These are phyloP conservation scores for Auxenochlorella pyrenoidosa DNA, from an alignment of 139 green algal species.

Conservation along the genomic window DNA sequence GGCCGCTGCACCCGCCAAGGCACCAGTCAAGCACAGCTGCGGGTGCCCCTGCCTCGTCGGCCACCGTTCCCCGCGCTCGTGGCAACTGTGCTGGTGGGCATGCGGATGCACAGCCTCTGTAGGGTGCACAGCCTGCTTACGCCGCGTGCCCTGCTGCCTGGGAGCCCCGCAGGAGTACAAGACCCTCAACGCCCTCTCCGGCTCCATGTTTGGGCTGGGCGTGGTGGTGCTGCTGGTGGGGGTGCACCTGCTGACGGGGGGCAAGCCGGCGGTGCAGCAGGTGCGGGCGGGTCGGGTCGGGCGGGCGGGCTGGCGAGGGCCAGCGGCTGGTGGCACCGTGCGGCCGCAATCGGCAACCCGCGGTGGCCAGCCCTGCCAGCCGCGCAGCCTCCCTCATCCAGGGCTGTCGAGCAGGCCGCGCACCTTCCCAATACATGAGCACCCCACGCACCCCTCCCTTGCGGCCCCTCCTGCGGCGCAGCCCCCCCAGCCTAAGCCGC, in stretches of 20 bases:
- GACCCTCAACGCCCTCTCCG: conserved; percentile 58
- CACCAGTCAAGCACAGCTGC: too few species aligned
- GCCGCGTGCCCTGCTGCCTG: not conserved
- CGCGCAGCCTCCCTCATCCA: too few species aligned
- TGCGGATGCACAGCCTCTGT: too few species aligned
- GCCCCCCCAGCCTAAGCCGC: not conserved
- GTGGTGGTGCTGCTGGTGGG: conserved; percentile 54
- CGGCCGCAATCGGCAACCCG: not conserved
- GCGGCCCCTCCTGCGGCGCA: not conserved
- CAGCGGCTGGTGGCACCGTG: too few species aligned
- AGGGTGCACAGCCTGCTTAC: not conserved
- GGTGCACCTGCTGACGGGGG: conserved; percentile 39
- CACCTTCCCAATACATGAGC: too few species aligned
- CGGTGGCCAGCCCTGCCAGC: not conserved
- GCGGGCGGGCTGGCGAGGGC: not conserved
- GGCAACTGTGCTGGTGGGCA: too few species aligned
- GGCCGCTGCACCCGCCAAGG: not conserved
- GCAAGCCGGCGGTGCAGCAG: not conserved
- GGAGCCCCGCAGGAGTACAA: conserved; percentile 68
- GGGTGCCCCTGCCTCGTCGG: too few species aligned
- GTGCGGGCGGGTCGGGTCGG: not conserved
- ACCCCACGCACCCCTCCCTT: not conserved
- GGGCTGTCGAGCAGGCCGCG: too few species aligned
- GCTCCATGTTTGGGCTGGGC: conserved; percentile 81
- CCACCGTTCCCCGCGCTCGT: too few species aligned